Base-by-base conservation (phyloP, 371 early-diverging fungal species). In the Saksenaea vasiformis region DNA sequence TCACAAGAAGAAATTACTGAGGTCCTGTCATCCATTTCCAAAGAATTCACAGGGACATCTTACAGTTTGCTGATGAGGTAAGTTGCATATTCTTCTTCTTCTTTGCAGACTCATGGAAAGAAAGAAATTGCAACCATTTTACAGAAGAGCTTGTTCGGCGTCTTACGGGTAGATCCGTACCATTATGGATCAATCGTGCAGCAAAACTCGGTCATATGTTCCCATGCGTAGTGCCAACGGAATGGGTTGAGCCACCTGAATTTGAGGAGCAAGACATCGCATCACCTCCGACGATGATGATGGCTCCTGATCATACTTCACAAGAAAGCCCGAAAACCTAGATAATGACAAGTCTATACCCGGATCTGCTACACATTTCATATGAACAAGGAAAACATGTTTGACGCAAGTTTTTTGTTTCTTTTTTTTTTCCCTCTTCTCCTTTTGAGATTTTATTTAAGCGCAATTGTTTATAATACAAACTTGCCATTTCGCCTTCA, bases 141-240 rank as follows among this genome's bases (percentile, higher is more conserved):
- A 80, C 89, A 11, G 78, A 81, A 0, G 86, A 86, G 14, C 66
- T 87, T 44, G 81, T 84, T 55, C 68, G 62, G 57, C 61, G 78
- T 55, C 67, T 88, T 54, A 80, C 83, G 27, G 85, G 85, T 3
- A 86, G 81, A 63, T 47, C 82, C 35, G 71, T 80, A 34, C 89
- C 89, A n/a, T 80, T 76, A 17, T 88, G 88, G 88, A 84, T 88
- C 63, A 88, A 88, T 64, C 79, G 88, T 22, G 88, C 88, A 7
- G 88, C 88, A 15, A 85, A 84, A 61, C 55, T 88, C 22, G 88
- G 87, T 19, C 78, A 86, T 31, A 83, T 87, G 78, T 87, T 88
- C 63, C 88, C 88, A 37, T 88, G 88, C 66, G 84, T 88, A 3
- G 82, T 88, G 17, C 88, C 88, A 0, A 82, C 79, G 19, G 87